These are phyloP conservation scores for Salix caprea DNA, from an alignment of 345 rosid species.

Conservation along the genomic window DNA sequence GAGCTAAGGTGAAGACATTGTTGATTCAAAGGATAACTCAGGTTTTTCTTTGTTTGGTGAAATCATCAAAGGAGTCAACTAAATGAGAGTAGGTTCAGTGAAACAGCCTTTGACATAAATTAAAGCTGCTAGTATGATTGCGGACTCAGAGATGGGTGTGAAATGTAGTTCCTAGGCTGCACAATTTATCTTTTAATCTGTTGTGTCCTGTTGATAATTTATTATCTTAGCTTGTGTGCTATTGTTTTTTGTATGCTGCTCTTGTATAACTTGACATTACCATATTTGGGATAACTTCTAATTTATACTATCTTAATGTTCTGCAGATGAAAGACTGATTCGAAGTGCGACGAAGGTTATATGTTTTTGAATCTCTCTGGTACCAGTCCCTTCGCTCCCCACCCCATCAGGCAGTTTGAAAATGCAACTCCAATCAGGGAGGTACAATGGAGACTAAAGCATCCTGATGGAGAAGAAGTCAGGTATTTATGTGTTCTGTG, in stretches of 20 bases:
- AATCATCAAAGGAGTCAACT: too few species aligned
- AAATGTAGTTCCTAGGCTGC: neutral
- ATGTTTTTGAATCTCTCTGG: neutral
- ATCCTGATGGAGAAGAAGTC: neutral
- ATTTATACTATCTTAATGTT: constrained; percentile 14
- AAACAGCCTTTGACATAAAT: too few species aligned
- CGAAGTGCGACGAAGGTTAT: neutral
- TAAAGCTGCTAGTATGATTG: too few species aligned
- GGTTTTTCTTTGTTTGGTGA: too few species aligned
- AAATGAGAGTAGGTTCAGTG: too few species aligned
- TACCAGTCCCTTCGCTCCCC: neutral
- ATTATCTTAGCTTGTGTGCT: neutral
- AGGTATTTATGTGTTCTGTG: neutral
- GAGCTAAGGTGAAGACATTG: too few species aligned
- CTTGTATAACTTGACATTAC: neutral
- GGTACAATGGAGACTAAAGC: neutral
- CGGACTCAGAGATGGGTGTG: too few species aligned
- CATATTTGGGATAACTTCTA: constrained; percentile 7
- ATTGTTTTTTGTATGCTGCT: neutral
- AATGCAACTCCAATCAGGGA: neutral
- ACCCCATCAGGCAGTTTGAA: neutral
- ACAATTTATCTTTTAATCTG: neutral
- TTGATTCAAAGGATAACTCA: too few species aligned
- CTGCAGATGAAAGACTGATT: constrained; percentile 23
- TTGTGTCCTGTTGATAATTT: neutral